Base-by-base conservation (phyloP, 345 rosid species). In the Draba incana region DNA sequence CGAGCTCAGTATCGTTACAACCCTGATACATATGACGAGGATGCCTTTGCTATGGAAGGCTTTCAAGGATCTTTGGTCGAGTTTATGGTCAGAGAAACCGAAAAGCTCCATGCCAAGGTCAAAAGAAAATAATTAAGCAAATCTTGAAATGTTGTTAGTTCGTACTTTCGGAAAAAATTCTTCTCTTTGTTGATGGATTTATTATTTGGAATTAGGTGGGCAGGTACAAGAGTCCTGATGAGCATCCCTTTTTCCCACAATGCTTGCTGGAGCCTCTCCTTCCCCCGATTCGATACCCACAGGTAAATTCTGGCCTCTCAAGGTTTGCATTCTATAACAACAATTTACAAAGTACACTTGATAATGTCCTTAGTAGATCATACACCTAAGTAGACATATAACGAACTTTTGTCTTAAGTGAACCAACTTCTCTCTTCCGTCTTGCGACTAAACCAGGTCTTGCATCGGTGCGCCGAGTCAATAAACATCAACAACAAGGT, bases 171-270 rank as follows among this genome's bases (percentile, higher is more conserved):
- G 5, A 42, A 9, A 23, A 2, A 1, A n/a, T n/a, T 16, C 5
- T 42, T 66, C 42, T 53, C 51, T 24, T 27, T 67, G 30, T 23
- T 61, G 39, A 61, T 62, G 63, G 13, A 42, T 63, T 24, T 55
- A 31, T 47, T 53, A 51, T 31, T 53, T 68, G 50, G 30, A 46
- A 13, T 67, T 67, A 86, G 89, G 83, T 83, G 68, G 96, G 84
- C 60, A 78, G 92, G 64, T 86, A 79, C 79, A 76, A 78, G 63
- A 88, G 92, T 66, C 89, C 95, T 5, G 89, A 86, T 72, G 95
- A 88, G 64, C 89, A 86, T 70, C 88, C 92, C 8, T 88, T 88
- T 77, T 86, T 84, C 75, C 92, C 83, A 3, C 63, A 65, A 16
- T 71, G 66, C 71, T 78, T 88, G 57, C 85, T 85, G 0, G 81